A percentile compares a stretch with the other conserved stretches of the same genome.
phyloP scores from a whole-genome alignment of 805 yeast species.

The Danielia oregonensis region DNA sequence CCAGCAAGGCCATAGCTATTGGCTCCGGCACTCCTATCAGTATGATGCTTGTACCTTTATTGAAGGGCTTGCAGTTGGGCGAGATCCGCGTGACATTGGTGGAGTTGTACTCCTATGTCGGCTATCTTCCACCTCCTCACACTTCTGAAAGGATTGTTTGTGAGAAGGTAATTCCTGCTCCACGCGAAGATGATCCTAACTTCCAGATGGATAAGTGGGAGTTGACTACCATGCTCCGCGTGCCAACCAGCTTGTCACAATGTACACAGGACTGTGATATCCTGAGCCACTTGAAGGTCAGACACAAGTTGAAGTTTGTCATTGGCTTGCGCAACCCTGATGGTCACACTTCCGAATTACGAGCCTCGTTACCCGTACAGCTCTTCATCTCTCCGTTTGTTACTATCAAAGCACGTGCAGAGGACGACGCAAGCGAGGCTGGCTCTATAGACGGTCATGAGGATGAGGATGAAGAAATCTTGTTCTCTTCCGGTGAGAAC shows the following conservation, averaged over 20 bases:
- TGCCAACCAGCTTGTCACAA: slow-evolving; percentile 71
- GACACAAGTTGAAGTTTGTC: slow-evolving; percentile 83
- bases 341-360: slow-evolving; percentile 86
- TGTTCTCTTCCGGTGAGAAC: slow-evolving; percentile 24
- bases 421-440: slow-evolving; percentile 17
- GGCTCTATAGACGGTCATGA: slow-evolving; percentile 5
- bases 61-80: slow-evolving; percentile 78
- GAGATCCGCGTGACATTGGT: slow-evolving; percentile 62
- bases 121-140: slow-evolving; percentile 52
- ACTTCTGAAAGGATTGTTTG: slow-evolving; percentile 59
- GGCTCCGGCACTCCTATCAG: slow-evolving; percentile 75
- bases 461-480: slow-evolving; percentile 25
- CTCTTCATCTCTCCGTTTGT: slow-evolving; percentile 80
- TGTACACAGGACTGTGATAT: slow-evolving; percentile 88
- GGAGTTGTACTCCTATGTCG: slow-evolving; percentile 64
- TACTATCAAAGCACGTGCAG: slow-evolving; percentile 52
- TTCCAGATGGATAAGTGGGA: slow-evolving; percentile 67
- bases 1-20: slow-evolving; percentile 84
- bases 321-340: slow-evolving; percentile 81
- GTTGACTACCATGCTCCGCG: slow-evolving; percentile 49
- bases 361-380: slow-evolving; percentile 84
- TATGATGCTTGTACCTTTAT: slow-evolving; percentile 69
- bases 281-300: slow-evolving; percentile 64
- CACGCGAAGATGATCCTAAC: slow-evolving; percentile 41
- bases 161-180: slow-evolving; percentile 41